Base-by-base conservation (phyloP, 371 early-diverging fungal species). In the Syncephalastrum monosporum region DNA sequence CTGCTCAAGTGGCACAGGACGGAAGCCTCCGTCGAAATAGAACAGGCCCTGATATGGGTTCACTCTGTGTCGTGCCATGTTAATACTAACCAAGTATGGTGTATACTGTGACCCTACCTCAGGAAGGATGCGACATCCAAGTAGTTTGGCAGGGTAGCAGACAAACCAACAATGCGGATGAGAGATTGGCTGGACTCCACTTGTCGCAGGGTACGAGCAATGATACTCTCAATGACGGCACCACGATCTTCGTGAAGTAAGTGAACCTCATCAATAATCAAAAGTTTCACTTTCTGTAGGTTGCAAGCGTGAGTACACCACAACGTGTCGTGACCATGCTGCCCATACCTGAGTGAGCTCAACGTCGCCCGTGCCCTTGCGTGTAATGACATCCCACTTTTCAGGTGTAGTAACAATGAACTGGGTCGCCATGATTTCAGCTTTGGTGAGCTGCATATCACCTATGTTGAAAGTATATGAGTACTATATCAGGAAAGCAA, bases 321-420 rank as follows among this genome's bases (percentile, higher is more conserved):
- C 17, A 4, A 21, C 17, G 1, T 24, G 54, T 43, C 5, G 15
- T 5, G 12, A 10, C 5, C 29, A 14, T 10, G 4, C 23, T 21
- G 15, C 15, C 7, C 38, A 24, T 68, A 92, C 88, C 62, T 89
- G 90, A 5, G 91, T 86, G n/a, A 97, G 77, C 62, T 96, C 95
- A 4, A 85, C 87, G 74, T 95, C 96, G 19, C 95, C 95, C 3
- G 88, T 89, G 21, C 91, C 82, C 77, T 98, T 99, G 64, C 99
- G 82, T 7, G 99, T 99, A 23, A 98, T 91, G 3, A 98, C 97
- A 81, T 99, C 99, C 97, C 99, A 99, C 69, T 99, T 99, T 69
- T 99, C 99, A 0, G 99, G 99, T 1, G 99, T 99, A 12, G 98
- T 98, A 14, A 99, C 96, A 59, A 99, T 92, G 58, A 99, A 92